Conservation (phyloP, 768 basidiomycete genomes). For the Galerina marginata region DNA sequence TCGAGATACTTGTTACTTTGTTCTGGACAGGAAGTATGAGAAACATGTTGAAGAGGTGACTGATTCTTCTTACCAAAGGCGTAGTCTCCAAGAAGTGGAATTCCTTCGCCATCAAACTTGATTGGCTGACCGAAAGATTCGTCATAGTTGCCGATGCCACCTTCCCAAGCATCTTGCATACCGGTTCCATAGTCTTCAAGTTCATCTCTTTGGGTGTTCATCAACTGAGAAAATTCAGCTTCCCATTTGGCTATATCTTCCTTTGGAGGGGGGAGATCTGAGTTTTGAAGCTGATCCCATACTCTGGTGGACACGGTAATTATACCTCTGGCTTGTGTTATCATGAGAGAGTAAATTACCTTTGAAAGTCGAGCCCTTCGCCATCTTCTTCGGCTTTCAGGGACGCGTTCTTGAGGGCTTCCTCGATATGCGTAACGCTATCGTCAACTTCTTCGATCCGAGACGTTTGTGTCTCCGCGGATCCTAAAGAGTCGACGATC, state of each 20-base stretch:
- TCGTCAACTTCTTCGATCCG: conserved; percentile 62
- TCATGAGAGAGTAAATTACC: conserved; percentile 41
- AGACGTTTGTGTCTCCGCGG: conserved; percentile 45
- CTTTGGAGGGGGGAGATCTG: conserved; percentile 57
- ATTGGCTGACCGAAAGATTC: conserved; percentile 37
- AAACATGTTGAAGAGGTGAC: background rate
- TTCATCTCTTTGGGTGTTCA: conserved; percentile 71
- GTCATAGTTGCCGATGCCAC: conserved; percentile 52
- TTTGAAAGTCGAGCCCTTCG: conserved; percentile 51
- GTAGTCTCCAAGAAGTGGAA: conserved; percentile 77
- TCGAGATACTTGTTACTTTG: conserved; percentile 73
- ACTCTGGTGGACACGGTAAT: conserved; percentile 43
- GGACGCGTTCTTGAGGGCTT: conserved; percentile 39
- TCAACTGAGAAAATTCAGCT: conserved; percentile 79
- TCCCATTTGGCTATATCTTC: conserved; percentile 84
- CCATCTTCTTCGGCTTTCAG: conserved; percentile 36
- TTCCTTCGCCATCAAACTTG: conserved; percentile 73
- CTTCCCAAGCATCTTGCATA: conserved; percentile 72
- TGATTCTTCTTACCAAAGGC: conserved; percentile 65
- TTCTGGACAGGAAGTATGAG: conserved; percentile 49
- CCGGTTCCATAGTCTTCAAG: conserved; percentile 64
- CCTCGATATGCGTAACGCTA: conserved; percentile 42
- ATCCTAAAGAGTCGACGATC: conserved; percentile 56
- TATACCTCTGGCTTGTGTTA: background rate
- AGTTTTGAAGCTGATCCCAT: conserved; percentile 66